Evolutionary conservation across 495 filamentous ascomycete genomes (phyloP), one percentile per base, ranked within the genome.

Genomic region (Trichoderma virens): DNA sequence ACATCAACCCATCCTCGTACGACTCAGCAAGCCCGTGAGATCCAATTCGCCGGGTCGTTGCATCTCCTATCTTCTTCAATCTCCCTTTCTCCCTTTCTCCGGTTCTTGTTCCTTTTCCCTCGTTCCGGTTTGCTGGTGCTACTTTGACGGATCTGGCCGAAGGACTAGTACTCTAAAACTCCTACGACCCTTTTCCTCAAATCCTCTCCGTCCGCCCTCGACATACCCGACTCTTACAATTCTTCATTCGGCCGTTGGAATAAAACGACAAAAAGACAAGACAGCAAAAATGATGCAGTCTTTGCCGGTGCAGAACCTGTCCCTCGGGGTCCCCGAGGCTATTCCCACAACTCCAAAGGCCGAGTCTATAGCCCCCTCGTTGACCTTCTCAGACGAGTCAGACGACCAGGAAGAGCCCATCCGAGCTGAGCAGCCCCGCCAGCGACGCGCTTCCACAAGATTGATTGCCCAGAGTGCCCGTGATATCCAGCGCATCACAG

Each of bases 391-490:
- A 2, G 73, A 75, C 18, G 70, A 71, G 23, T 73, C 73, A 30
- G 70, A 73, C 60, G 73, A 75, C 43, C 70, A 75, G 41, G 71
- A 74, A 62, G 69, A 62, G 18, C 71, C 65, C 60, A 59, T 65
- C 25, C 70, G 66, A 8, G 69, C 69, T 43, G 67, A 64, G 3
- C 66, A 70, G 28, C 73, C 70, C 34, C 84, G 83, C 60, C 78
- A 70, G 62, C 83, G 89, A 62, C 88, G 90, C 64, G 90, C 90
- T 11, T 93, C 90, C 30, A 94, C 90, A n/a, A 78, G 85, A 8
- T 79, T 94, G 64, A 88, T 94, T 66, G 87, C 89, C 1, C 85
- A 90, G 70, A 90, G 83, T 72, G 82, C 88, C 0, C 81, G 85
- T 27, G 90, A 93, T 69, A 87, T 95, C 65, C 82, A 85, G 69